Conservation (phyloP, 208 protist genomes). For the Leishmania arabica region DNA sequence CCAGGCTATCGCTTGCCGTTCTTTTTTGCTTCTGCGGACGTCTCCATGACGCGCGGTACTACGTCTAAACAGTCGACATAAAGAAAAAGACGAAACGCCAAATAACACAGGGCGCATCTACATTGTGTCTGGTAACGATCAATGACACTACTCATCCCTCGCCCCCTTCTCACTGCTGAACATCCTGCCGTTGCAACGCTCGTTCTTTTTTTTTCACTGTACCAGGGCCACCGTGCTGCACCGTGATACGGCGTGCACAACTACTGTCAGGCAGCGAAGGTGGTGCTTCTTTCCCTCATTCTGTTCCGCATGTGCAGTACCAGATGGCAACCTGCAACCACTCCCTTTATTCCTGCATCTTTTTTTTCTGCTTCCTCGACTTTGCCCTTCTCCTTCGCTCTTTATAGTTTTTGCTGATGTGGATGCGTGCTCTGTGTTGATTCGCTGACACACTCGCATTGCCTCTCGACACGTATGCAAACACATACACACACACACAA, state of each 20-base stretch:
- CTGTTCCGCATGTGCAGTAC: not conserved
- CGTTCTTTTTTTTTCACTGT: not conserved
- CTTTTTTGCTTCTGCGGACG: not conserved
- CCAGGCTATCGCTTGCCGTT: not conserved
- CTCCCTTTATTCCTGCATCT: not conserved
- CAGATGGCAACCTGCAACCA: not conserved
- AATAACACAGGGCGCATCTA: not conserved
- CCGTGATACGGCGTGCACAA: not conserved
- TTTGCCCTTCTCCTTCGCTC: not conserved
- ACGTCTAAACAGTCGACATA: not conserved
- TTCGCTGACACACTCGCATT: not conserved
- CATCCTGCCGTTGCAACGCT: not conserved
- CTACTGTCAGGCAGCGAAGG: not conserved
- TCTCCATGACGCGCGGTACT: not conserved
- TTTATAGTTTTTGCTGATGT: not conserved
- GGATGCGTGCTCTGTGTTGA: not conserved
- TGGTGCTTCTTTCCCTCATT: not conserved
- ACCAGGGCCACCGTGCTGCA: not conserved
- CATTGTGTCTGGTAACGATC: no score
- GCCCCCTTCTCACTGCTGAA: not conserved
- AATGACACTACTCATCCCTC: not conserved
- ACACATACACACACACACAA: not conserved
- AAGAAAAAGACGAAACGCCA: not conserved
- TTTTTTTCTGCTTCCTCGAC: not conserved
- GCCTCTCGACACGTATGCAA: not conserved